Base-by-base conservation (phyloP, 2,329 filamentous ascomycete species). In the Septoria linicola region DNA sequence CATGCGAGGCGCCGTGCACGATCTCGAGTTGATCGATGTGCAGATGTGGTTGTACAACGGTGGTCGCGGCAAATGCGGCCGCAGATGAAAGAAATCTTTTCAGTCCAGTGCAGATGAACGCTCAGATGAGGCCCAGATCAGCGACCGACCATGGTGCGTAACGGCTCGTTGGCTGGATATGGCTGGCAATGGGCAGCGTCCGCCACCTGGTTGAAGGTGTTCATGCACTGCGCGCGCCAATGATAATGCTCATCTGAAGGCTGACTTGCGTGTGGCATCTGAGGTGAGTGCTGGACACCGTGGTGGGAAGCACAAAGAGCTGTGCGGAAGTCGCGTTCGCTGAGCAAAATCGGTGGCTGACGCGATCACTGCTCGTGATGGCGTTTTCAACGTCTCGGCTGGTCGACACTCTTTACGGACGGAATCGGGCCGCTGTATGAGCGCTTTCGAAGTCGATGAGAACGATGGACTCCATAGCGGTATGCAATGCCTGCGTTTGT, bases 321-420 rank as follows among this genome's bases (percentile, higher is more conserved):
- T 13, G 17, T 14, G 27, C 5, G 36, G 11, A 34, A 30, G 30
- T 34, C n/a, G 3, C 13, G 14, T 5, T 27, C 23, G 5, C 10
- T 27, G 23, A 27, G 23, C 23, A 27, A 5, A 27, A 27, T 27
- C 23, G 5, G 5, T 5, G 23, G 23, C 23, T 43, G 41, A 34
- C 41, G 41, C 41, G 41, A 43, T 43, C 41, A 25, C 23, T 30
- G 41, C 13, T n/a, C 23, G 41, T 10, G 20, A 43, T 43, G 41
- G 41, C 41, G 41, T 43, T n/a, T 19, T 14, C 13, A 25, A 6
- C 32, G 27, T 31, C 4, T 34, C 41, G 41, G 41, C 25, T 34
- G 27, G 41, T 43, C 41, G 41, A 19, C 41, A 16, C 31, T 43
- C 23, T 14, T 16, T 31, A 25, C 23, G 41, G 25, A 7, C 19